Evolutionary conservation across 2,329 filamentous ascomycete genomes (phyloP).

Genomic region (Teratosphaeria zuluensis): DNA sequence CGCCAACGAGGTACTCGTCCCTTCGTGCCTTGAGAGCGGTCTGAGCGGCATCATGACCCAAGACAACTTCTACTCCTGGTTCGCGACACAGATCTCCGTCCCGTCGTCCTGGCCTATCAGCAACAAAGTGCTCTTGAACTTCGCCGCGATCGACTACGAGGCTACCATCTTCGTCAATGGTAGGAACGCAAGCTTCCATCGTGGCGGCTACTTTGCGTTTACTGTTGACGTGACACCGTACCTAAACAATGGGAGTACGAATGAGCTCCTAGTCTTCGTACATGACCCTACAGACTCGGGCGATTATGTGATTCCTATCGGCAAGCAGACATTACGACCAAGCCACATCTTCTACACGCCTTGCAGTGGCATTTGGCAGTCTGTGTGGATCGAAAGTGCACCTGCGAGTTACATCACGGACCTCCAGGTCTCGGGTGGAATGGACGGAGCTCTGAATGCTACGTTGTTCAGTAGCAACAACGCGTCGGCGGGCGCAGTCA

Average conservation of each 20-base stretch:
- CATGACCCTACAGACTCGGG: slow-evolving; percentile 56
- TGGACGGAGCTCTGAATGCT: slow-evolving; percentile 12
- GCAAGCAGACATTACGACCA: slow-evolving; percentile 43
- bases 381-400: slow-evolving; percentile 61
- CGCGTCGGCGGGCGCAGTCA: slow-evolving; percentile 26
- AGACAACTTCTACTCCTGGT: slow-evolving; percentile 22
- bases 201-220: slow-evolving; percentile 51
- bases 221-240: slow-evolving; percentile 50
- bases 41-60: slow-evolving; percentile 33
- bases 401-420: slow-evolving; percentile 48
- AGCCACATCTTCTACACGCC: slow-evolving; percentile 63
- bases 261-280: slow-evolving; percentile 50
- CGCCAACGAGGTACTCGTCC: slow-evolving; percentile 38
- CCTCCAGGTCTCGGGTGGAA: slow-evolving; percentile 47
- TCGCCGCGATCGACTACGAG: slow-evolving; percentile 56
- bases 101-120: slow-evolving; percentile 36
- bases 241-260: slow-evolving; percentile 54
- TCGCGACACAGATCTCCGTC: slow-evolving; percentile 42
- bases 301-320: slow-evolving; percentile 50
- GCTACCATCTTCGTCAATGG: slow-evolving; percentile 49
- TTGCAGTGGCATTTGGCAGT: slow-evolving; percentile 67
- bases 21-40: slow-evolving; percentile 46
- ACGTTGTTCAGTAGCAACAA: slow-evolving; percentile 39
- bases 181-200: slow-evolving; percentile 43
- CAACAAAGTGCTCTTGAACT: slow-evolving; percentile 43